Evolutionary conservation across 306 rosid genomes (phyloP), one percentile per base, ranked within the genome.

Genomic region (Prunus davidiana): DNA sequence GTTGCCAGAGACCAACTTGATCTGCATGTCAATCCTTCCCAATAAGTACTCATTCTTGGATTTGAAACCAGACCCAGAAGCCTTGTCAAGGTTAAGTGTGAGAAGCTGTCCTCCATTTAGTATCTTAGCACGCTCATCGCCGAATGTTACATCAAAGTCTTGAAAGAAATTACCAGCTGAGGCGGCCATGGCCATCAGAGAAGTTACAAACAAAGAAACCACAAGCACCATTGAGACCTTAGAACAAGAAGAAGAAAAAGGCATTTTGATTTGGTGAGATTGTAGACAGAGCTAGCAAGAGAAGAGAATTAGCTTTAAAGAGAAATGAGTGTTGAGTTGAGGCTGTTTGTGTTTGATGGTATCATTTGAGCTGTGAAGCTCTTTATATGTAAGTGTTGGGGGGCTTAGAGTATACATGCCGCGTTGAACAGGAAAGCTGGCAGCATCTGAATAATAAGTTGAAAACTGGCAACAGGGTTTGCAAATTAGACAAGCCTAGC

Each of bases 11-110:
- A 92, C 93, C 2, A 85, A 85, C 88, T 81, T 93, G 74, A 93
- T 87, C 58, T 91, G 90, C 86, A 91, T 84, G 73, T 91, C 98
- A 27, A 93, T 85, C 51, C 93, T 85, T 2, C 91, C 97, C 46
- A 89, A 89, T 0, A 88, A 73, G 78, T 87, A 93, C 71, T 89
- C 82, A 45, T 69, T 83, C 73, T 91, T 91, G 15, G 93, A 89
- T 73, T 84, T 71, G 61, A 93, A 86, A 69, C 96, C 94, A 47
- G 94, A 89, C 43, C 97, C 96, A 38, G 96, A 92, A 54, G 38
- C 77, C 64, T 74, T 80, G 85, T 92, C 97, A 3, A 92, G 91
- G 3, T 91, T 86, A 7, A 90, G 92, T 2, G 91, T 85, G 18
- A 90, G 88, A 81, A 81, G 80, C 34, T 88, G 87, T 20, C 96